phyloP scores from a whole-genome alignment of 164 flowering plant genomes.

The Macadamia tetraphylla region DNA sequence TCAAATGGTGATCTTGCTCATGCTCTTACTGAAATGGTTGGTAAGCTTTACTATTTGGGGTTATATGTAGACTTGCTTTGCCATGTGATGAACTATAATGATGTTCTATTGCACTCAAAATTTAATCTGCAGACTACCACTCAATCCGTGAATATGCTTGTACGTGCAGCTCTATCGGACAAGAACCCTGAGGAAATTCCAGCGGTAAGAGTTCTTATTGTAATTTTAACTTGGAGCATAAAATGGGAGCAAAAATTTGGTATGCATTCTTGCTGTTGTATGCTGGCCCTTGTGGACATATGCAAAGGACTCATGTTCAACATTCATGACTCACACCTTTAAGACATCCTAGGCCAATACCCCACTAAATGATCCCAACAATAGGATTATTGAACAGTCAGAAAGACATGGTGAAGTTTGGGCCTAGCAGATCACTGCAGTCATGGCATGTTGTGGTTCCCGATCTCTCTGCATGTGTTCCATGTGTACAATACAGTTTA shows the following conservation, averaged over 20 bases:
- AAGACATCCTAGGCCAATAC: background rate
- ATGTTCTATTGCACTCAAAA: background rate
- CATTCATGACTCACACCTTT: background rate
- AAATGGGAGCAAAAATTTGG: background rate
- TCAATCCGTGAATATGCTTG: slow-evolving; percentile 56
- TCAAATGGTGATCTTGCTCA: slow-evolving; percentile 21
- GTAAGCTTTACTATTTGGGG: slow-evolving; percentile 26
- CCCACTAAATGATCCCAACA: background rate
- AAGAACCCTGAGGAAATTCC: slow-evolving; percentile 95
- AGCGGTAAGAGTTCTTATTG: slow-evolving; percentile 38
- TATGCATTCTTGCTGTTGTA: no score
- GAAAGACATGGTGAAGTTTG: background rate
- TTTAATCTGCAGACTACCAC: slow-evolving; percentile 43
- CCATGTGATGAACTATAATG: background rate
- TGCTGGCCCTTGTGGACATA: no score
- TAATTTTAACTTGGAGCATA: background rate
- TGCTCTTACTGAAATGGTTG: slow-evolving; percentile 60
- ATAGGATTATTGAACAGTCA: background rate
- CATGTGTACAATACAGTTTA: background rate
- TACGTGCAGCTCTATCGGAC: slow-evolving; percentile 63
- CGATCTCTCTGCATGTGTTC: background rate
- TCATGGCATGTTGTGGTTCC: no score
- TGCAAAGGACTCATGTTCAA: background rate
- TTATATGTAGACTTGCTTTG: background rate
- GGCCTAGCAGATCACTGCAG: background rate